Evolutionary conservation across 495 filamentous ascomycete species (phyloP).

Genomic region (Aspergillus biplanus): DNA sequence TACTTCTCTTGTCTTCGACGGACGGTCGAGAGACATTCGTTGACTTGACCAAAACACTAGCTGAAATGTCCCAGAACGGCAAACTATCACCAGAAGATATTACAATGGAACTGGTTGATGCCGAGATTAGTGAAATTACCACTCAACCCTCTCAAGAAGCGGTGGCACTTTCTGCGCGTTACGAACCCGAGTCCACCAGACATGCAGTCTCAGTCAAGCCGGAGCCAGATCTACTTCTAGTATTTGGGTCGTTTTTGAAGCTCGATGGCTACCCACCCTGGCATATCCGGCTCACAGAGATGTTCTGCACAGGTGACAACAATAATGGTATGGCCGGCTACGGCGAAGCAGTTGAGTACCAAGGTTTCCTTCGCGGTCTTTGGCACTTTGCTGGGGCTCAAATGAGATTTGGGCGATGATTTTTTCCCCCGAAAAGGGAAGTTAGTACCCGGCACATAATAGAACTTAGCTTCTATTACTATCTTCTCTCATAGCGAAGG

Average conservation of each 20-base stretch:
- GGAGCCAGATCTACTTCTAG: slow-evolving; percentile 87
- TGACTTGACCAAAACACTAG: slow-evolving; percentile 90
- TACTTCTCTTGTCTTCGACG: slow-evolving; percentile 86
- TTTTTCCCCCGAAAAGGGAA: background rate
- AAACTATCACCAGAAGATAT: slow-evolving; percentile 82
- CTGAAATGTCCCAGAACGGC: slow-evolving; percentile 90
- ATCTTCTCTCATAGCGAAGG: background rate
- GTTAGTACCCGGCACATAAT: background rate
- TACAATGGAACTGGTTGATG: slow-evolving; percentile 82
- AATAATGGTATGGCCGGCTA: slow-evolving; percentile 39
- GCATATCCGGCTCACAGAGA: slow-evolving; percentile 94
- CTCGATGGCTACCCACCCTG: slow-evolving; percentile 94
- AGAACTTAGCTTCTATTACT: background rate
- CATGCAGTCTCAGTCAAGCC: slow-evolving; percentile 31
- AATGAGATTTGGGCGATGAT: slow-evolving; percentile 84
- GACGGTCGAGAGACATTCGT: slow-evolving; percentile 93
- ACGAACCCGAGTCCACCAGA: background rate
- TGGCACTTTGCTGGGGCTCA: slow-evolving; percentile 84
- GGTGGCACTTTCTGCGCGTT: slow-evolving; percentile 5
- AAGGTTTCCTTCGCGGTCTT: slow-evolving; percentile 84
- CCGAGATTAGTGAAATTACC: slow-evolving; percentile 72
- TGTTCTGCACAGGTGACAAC: slow-evolving; percentile 64
- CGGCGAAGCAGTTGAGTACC: slow-evolving; percentile 77
- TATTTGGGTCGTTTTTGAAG: slow-evolving; percentile 80
- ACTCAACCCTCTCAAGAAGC: slow-evolving; percentile 37